Evolutionary conservation across 2,329 filamentous ascomycete species (phyloP).

Genomic region (Fusarium brevicatenulatum): DNA sequence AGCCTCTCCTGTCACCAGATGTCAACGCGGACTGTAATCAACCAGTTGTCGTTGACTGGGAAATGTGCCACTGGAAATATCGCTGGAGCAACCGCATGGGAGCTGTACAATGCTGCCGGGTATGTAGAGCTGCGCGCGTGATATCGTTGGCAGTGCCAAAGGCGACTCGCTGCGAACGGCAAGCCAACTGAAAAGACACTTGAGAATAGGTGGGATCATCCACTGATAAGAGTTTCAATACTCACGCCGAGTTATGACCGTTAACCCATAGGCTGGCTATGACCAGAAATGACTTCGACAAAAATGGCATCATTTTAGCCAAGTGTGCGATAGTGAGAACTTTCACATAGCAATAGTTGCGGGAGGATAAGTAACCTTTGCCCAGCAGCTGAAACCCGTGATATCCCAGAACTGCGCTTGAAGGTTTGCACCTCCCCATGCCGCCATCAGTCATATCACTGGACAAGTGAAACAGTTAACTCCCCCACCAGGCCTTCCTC

Average conservation of each 20-base stretch:
- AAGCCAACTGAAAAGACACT: not conserved
- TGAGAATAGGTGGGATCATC: too few relatives aligned
- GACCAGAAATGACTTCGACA: not conserved
- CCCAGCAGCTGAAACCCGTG: not conserved
- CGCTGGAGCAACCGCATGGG: not conserved
- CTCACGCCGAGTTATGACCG: not conserved
- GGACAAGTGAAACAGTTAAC: not conserved
- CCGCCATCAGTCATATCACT: not conserved
- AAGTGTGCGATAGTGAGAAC: not conserved
- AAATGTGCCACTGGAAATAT: not conserved
- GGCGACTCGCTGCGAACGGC: not conserved
- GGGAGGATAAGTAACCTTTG: not conserved
- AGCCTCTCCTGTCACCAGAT: not conserved
- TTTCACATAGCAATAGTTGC: too few relatives aligned
- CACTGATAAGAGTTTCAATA: not conserved
- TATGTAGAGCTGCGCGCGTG: not conserved
- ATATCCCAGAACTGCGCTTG: not conserved
- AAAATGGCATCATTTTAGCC: not conserved
- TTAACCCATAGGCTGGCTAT: not conserved
- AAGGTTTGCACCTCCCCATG: too few relatives aligned
- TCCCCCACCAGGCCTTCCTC: not conserved
- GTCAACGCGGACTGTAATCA: not conserved
- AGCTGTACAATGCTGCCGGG: not conserved
- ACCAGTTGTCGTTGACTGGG: not conserved
- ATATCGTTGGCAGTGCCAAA: not conserved